phyloP scores from a whole-genome alignment of 148 eudicot species.

The Amaranthus hypochondriacus region DNA sequence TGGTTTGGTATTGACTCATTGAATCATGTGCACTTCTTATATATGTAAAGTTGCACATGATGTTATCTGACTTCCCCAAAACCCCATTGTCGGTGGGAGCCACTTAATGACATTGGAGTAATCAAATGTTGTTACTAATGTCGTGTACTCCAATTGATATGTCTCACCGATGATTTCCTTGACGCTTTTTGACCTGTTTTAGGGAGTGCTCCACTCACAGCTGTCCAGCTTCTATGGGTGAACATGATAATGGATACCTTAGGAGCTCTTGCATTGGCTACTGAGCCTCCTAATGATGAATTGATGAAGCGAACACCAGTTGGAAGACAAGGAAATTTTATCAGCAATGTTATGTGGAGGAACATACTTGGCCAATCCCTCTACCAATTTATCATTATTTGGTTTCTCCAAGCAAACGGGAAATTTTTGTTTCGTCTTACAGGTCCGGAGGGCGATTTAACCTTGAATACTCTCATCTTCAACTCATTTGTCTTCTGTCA shows the following conservation, averaged over 20 bases:
- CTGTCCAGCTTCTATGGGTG: conserved; percentile 99
- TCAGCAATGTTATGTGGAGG: conserved; percentile 94
- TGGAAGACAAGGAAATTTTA: conserved; percentile 82
- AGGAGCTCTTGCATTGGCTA: conserved; percentile 94
- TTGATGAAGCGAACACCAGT: conserved; percentile 86
- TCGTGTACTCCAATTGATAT: no score
- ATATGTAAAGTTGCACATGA: no score
- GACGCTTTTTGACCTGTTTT: conserved; percentile 8
- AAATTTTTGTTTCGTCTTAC: conserved; percentile 45
- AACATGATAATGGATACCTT: conserved; percentile 99
- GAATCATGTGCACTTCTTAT: background rate
- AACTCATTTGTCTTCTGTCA: conserved; percentile 95
- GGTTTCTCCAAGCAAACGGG: conserved; percentile 76
- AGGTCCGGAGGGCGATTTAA: conserved; percentile 47
- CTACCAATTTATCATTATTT: conserved; percentile 75
- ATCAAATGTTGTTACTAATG: no score
- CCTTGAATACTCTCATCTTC: conserved; percentile 84
- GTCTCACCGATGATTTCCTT: background rate
- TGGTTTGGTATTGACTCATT: background rate
- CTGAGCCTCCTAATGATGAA: conserved; percentile 91
- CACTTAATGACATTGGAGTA: no score
- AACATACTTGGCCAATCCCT: conserved; percentile 89
- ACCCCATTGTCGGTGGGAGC: no score
- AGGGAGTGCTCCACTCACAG: conserved; percentile 94
- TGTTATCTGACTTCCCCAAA: no score